Evolutionary conservation across 2,329 filamentous ascomycete species (phyloP).

Genomic region (Cladosporium halotolerans): DNA sequence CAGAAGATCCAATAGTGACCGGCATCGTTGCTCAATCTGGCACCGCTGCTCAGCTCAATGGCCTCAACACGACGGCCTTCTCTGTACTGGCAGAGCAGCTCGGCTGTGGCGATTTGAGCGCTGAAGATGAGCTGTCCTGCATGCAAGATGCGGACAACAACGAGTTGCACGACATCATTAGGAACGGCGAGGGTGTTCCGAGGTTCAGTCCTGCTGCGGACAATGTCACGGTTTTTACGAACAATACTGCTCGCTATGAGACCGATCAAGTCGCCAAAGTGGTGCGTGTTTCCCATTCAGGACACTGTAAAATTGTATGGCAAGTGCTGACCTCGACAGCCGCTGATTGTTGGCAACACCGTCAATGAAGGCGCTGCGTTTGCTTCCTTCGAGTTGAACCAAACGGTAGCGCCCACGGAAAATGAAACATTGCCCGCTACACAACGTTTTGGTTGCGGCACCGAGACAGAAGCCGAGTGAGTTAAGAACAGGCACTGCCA

Average conservation of each 20-base stretch:
- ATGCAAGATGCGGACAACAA: slow-evolving; percentile 1
- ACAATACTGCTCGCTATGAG: slow-evolving; percentile 13
- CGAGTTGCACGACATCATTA: background rate
- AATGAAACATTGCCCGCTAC: background rate
- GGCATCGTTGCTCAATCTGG: slow-evolving; percentile 16
- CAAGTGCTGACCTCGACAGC: background rate
- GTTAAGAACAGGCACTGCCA: background rate
- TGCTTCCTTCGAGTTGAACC: slow-evolving; percentile 11
- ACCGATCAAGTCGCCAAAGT: slow-evolving; percentile 13
- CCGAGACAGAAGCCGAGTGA: background rate
- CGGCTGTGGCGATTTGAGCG: background rate
- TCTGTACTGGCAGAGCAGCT: background rate
- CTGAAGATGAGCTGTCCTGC: slow-evolving; percentile 7
- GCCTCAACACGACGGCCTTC: background rate
- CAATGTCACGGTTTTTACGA: slow-evolving; percentile 14
- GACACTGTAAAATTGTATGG: background rate
- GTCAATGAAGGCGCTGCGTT: slow-evolving; percentile 20
- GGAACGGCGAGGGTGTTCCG: background rate
- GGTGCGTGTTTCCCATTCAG: slow-evolving; percentile 1
- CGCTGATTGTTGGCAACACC: slow-evolving; percentile 17
- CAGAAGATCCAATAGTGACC: slow-evolving; percentile 15
- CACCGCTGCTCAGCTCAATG: slow-evolving; percentile 4
- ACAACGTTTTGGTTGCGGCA: background rate
- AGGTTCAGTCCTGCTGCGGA: slow-evolving; percentile 15
- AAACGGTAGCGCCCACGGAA: background rate